Conservation (phyloP, 140 eudicot genomes). For the Senecio squalidus region DNA sequence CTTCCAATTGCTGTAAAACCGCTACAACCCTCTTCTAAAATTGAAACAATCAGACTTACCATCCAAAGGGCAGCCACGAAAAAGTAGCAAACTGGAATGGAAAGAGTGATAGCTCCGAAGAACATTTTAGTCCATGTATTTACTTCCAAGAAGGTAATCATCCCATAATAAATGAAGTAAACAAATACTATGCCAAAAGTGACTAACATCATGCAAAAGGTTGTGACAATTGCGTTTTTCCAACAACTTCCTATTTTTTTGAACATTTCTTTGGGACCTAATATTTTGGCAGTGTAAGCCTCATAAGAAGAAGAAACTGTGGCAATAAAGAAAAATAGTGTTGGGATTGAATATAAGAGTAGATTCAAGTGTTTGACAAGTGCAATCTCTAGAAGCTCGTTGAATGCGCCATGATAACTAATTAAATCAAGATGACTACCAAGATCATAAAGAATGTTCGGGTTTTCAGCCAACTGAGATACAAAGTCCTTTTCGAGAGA, state of each 20-base stretch:
- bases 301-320: slow-evolving; percentile 13
- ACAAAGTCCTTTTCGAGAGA: neutral
- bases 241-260: slow-evolving; percentile 14
- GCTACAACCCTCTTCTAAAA: neutral
- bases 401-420: slow-evolving; percentile 6
- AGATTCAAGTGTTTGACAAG: neutral
- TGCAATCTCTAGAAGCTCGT: neutral
- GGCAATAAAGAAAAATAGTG: slow-evolving; percentile 11
- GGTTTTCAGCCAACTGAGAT: neutral
- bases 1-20: slow-evolving; percentile 10
- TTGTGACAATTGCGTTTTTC: slow-evolving; percentile 17
- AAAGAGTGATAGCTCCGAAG: neutral
- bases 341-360: neutral
- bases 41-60: slow-evolving; percentile 3
- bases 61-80: neutral
- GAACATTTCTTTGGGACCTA: slow-evolving; percentile 6
- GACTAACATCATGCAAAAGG: slow-evolving; percentile 18
- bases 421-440: neutral
- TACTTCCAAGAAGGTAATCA: neutral
- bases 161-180: neutral
- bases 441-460: neutral
- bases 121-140: slow-evolving; percentile 1
- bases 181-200: slow-evolving; percentile 1
- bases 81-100: slow-evolving; percentile 2
- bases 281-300: slow-evolving; percentile 19